A percentile compares a stretch with the other conserved stretches of the same genome.
These are phyloP conservation scores for Beauveria brongniartii DNA, from an alignment of 2,329 filamentous ascomycete genomes.

Conservation along the genomic window DNA sequence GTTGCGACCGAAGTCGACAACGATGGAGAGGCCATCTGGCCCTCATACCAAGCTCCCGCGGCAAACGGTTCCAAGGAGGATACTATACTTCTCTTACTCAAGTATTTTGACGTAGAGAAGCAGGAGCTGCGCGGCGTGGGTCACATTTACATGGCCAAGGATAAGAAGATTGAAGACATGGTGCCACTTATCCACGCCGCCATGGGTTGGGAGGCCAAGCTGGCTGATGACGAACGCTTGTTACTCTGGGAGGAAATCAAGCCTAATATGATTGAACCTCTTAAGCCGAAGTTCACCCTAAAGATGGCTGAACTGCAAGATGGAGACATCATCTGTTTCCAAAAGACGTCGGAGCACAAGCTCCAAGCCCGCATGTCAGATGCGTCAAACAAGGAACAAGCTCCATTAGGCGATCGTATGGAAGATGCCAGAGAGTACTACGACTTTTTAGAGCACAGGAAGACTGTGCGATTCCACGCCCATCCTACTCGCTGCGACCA, in stretches of 20 bases:
- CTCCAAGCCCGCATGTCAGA: constrained; percentile 24
- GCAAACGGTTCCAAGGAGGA: constrained; percentile 53
- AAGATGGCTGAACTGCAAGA: constrained; percentile 92
- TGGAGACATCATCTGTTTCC: constrained; percentile 94
- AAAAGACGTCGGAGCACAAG: constrained; percentile 51
- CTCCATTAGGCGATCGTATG: constrained; percentile 38
- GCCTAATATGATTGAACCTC: constrained; percentile 88
- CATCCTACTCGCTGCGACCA: constrained; percentile 49
- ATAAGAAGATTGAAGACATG: constrained; percentile 81
- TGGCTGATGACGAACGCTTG: constrained; percentile 52
- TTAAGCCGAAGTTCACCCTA: constrained; percentile 86
- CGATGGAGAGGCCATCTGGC: constrained; percentile 67
- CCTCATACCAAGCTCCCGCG: constrained; percentile 50
- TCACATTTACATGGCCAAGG: constrained; percentile 79
- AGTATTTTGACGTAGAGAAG: constrained; percentile 74
- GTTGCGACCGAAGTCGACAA: constrained; percentile 56
- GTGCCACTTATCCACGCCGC: constrained; percentile 67
- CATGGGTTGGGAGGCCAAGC: constrained; percentile 79
- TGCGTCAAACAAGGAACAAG: constrained; percentile 23
- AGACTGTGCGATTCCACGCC: constrained; percentile 69
- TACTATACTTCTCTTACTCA: constrained; percentile 77
- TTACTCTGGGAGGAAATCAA: constrained; percentile 96
- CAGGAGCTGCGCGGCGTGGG: constrained; percentile 72
- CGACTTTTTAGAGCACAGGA: constrained; percentile 82
- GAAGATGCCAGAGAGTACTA: constrained; percentile 81